phyloP scores from a whole-genome alignment of 73 alveolate genomes.

The Paraurostyla sp. region DNA sequence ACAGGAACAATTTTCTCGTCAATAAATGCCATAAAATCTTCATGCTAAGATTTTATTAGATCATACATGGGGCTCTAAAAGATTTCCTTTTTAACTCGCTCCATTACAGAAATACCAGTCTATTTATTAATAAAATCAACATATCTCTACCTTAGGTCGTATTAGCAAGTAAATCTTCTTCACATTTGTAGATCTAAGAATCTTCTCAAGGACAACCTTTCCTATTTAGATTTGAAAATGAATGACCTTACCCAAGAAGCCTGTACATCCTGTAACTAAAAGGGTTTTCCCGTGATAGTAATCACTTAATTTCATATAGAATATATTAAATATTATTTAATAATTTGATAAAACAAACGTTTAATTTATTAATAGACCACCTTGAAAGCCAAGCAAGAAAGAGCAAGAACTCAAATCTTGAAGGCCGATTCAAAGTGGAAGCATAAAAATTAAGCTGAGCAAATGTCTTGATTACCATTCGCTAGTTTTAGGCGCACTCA shows the following conservation, averaged over 20 bases:
- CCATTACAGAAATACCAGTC: slow-evolving; percentile 54
- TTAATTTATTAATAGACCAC: background rate
- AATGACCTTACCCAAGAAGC: slow-evolving; percentile 54
- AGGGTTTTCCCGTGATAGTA: slow-evolving; percentile 65
- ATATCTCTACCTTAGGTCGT: slow-evolving; percentile 52
- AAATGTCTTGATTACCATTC: slow-evolving; percentile 62
- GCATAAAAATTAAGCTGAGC: slow-evolving; percentile 38
- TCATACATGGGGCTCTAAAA: slow-evolving; percentile 46
- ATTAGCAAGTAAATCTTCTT: slow-evolving; percentile 64
- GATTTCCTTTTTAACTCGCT: slow-evolving; percentile 56
- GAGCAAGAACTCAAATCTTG: background rate
- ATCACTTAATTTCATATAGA: slow-evolving; percentile 40
- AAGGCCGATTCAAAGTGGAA: slow-evolving; percentile 38
- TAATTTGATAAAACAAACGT: background rate
- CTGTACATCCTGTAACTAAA: slow-evolving; percentile 76
- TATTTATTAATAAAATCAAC: background rate
- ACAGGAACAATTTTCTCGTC: slow-evolving; percentile 59
- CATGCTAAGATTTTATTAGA: background rate
- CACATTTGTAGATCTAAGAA: slow-evolving; percentile 62
- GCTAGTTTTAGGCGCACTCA: slow-evolving; percentile 61
- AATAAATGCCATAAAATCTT: slow-evolving; percentile 47
- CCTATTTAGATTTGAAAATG: slow-evolving; percentile 16
- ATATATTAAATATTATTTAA: too few relatives aligned
- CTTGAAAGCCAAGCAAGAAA: slow-evolving; percentile 24
- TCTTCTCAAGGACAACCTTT: slow-evolving; percentile 71